Evolutionary conservation across 2,329 filamentous ascomycete species (phyloP).

Genomic region (Trichoderma atroviride): DNA sequence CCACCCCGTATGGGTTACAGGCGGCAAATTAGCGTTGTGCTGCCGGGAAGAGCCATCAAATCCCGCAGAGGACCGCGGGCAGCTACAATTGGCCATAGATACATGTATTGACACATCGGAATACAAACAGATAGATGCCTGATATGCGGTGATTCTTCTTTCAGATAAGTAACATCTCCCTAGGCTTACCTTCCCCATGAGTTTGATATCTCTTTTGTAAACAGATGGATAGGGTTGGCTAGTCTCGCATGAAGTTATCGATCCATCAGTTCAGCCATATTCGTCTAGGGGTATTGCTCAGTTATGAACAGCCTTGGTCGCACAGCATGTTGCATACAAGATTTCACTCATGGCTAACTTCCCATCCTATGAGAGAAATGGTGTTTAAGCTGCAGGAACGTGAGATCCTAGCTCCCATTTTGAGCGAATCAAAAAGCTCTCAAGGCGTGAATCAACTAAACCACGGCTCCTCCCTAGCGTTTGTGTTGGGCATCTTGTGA

Average conservation of each 20-base stretch:
- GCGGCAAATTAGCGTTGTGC: not conserved
- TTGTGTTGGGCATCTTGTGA: not conserved
- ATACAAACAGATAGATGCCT: no score
- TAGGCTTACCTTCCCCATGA: not conserved
- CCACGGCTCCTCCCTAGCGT: not conserved
- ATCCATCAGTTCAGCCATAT: not conserved
- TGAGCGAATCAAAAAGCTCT: not conserved
- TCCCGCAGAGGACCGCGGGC: not conserved
- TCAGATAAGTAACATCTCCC: not conserved
- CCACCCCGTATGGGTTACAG: not conserved
- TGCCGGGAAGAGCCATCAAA: not conserved
- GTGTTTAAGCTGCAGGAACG: not conserved
- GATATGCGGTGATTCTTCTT: no score
- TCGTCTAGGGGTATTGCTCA: not conserved
- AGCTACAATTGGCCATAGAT: not conserved
- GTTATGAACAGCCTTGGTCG: not conserved
- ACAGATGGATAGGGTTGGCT: not conserved
- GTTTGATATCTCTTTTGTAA: not conserved
- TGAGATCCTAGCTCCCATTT: not conserved
- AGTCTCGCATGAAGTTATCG: not conserved
- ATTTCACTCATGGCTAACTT: not conserved
- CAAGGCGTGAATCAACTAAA: not conserved
- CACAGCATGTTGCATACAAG: not conserved
- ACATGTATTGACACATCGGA: not conserved
- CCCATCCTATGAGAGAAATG: not conserved